Base-by-base conservation (phyloP, 2,329 filamentous ascomycete genomes). In the Talaromyces sp. region DNA sequence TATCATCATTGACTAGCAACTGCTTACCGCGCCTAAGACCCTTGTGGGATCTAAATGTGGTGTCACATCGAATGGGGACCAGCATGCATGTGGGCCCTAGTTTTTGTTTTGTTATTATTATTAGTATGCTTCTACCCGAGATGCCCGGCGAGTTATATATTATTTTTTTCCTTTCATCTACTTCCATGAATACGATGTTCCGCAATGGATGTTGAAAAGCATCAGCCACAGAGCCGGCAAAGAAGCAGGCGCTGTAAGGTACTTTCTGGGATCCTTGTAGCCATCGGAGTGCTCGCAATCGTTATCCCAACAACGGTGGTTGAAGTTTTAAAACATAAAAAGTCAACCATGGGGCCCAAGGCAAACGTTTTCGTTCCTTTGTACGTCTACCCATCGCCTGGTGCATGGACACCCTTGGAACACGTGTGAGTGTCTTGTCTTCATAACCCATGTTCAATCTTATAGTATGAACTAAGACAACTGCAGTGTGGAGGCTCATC, bases 321-420 rank as follows among this genome's bases (percentile, higher is more conserved):
- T 46, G 68, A 74, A 26, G 71, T 71, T 32, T 67, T 71, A 26
- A 68, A 66, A 59, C 49, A 52, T 19, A 72, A 69, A 61, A 71
- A 73, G 63, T 24, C 70, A 66, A 68, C 60, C 59, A 72, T 71
- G 68, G 68, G 69, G 38, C 71, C 75, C 4, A 73, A 72, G 66
- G 71, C 75, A 35, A 76, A 74, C 54, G 74, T 81, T 14, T 71
- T 81, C 61, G 73, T 82, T 51, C 79, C 78, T 62, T 77, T 82
- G 57, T 81, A 81, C 67, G 71, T 81, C 49, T 81, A 81, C 68
- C 79, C 79, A 59, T 71, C 71, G 43, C 70, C 73, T n/a, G 78
- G 74, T 50, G 77, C 78, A 24, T 82, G 79, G 78, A 68, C 76
- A 63, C 76, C 78, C 14, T 68, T 81, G 61, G 75, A 76, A 66